phyloP scores from a whole-genome alignment of 768 basidiomycete species.

The Sutorius australiensis region DNA sequence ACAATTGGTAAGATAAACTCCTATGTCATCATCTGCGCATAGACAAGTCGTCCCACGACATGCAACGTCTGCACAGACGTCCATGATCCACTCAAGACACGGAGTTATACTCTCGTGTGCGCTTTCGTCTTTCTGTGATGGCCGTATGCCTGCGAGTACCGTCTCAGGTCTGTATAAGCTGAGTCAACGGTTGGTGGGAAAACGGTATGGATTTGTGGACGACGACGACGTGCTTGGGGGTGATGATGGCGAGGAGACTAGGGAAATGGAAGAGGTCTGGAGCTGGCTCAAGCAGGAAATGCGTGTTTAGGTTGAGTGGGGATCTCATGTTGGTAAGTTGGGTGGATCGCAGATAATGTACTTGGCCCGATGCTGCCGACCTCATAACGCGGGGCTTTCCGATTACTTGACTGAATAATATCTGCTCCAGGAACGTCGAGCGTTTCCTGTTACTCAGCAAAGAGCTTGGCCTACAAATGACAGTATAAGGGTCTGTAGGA shows the following conservation, averaged over 20 bases:
- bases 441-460: not conserved
- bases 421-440: not conserved
- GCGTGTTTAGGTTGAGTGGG: conserved; percentile 8
- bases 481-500: not conserved
- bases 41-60: not conserved
- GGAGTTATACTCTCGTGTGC: conserved; percentile 10
- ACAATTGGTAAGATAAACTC: conserved; percentile 36
- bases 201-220: conserved; percentile 40
- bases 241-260: not conserved
- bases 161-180: conserved; percentile 15
- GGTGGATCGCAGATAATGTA: no score
- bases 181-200: conserved; percentile 30
- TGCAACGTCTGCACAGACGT: not conserved
- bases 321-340: not conserved
- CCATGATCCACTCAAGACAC: not conserved
- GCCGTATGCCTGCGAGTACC: not conserved
- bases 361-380: no score
- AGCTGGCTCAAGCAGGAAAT: conserved; percentile 26
- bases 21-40: not conserved
- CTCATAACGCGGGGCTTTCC: no score
- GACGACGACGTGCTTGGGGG: conserved; percentile 17
- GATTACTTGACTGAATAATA: no score
- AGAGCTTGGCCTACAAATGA: not conserved
- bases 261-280: conserved; percentile 26
- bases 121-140: conserved; percentile 4